Conservation (phyloP, 2,329 filamentous ascomycete species). For the Graphilbum sp. region DNA sequence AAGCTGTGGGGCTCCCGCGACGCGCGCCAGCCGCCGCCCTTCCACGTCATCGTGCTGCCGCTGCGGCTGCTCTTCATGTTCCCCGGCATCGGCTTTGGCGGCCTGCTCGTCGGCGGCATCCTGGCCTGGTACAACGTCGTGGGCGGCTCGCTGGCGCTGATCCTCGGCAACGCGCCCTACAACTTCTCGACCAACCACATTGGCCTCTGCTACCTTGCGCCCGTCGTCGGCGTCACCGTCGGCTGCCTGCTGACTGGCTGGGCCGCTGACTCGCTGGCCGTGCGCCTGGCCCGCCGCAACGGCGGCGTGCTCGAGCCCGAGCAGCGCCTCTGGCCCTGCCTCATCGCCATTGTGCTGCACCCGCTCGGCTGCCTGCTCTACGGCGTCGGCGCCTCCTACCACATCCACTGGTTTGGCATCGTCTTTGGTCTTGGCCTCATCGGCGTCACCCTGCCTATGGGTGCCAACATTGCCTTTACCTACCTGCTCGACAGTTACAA, state of each 20-base stretch:
- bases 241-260: slow-evolving; percentile 14
- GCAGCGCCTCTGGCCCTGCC: slow-evolving; percentile 14
- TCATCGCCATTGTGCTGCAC: slow-evolving; percentile 12
- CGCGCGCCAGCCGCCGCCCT: slow-evolving; percentile 1
- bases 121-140: slow-evolving; percentile 14
- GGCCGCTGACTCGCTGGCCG: slow-evolving; percentile 14
- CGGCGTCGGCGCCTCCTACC: slow-evolving; percentile 14
- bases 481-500: slow-evolving; percentile 22
- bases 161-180: slow-evolving; percentile 13
- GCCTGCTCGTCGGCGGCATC: slow-evolving; percentile 14
- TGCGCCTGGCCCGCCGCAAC: slow-evolving; percentile 13
- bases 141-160: slow-evolving; percentile 13
- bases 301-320: slow-evolving; percentile 15
- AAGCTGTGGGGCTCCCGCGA: slow-evolving; percentile 7
- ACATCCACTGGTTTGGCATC: slow-evolving; percentile 18
- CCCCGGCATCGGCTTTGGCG: slow-evolving; percentile 13
- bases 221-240: slow-evolving; percentile 9
- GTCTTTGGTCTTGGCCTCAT: slow-evolving; percentile 28
- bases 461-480: slow-evolving; percentile 19
- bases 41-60: slow-evolving; percentile 5
- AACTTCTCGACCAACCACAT: slow-evolving; percentile 16
- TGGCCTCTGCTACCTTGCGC: slow-evolving; percentile 15
- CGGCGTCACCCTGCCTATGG: slow-evolving; percentile 21
- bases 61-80: slow-evolving; percentile 2
- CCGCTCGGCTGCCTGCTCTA: slow-evolving; percentile 15